phyloP scores from a whole-genome alignment of 768 basidiomycete genomes.

The Boletus barrowsii region DNA sequence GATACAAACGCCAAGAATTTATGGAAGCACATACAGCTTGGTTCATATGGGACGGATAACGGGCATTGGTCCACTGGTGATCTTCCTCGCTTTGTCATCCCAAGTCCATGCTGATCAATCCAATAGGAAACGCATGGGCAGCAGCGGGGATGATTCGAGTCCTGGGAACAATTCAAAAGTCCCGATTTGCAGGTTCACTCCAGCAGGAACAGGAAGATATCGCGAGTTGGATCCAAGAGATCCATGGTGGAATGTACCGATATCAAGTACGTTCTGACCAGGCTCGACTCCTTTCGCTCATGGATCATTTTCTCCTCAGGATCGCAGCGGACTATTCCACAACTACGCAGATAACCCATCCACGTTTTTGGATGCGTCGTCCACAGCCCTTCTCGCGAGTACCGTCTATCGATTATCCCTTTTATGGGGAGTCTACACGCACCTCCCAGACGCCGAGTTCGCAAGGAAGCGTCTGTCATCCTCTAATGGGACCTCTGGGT shows the following conservation, averaged over 20 bases:
- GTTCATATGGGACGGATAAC: slow-evolving; percentile 47
- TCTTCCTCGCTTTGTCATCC: neutral
- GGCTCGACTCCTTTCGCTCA: too few species aligned
- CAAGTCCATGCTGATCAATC: neutral
- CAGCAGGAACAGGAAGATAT: slow-evolving; percentile 55
- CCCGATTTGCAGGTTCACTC: slow-evolving; percentile 49
- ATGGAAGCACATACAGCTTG: slow-evolving; percentile 76
- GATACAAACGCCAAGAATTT: slow-evolving; percentile 50
- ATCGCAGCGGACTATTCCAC: slow-evolving; percentile 39
- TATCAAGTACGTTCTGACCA: slow-evolving; percentile 44
- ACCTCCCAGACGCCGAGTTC: slow-evolving; percentile 57
- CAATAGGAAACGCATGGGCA: slow-evolving; percentile 82
- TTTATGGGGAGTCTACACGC: slow-evolving; percentile 44
- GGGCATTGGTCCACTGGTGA: slow-evolving; percentile 82
- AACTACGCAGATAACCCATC: slow-evolving; percentile 65
- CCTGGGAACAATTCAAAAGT: slow-evolving; percentile 65
- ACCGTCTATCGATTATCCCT: slow-evolving; percentile 73
- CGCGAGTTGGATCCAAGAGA: slow-evolving; percentile 63
- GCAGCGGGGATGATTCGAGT: slow-evolving; percentile 86
- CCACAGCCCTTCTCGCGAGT: slow-evolving; percentile 71
- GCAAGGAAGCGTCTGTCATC: slow-evolving; percentile 41
- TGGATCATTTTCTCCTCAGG: neutral
- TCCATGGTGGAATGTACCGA: slow-evolving; percentile 68
- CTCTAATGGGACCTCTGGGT: slow-evolving; percentile 13
- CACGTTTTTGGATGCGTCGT: slow-evolving; percentile 71